phyloP scores from a whole-genome alignment of 441 rosid genomes.

The Aquilaria agallochum region DNA sequence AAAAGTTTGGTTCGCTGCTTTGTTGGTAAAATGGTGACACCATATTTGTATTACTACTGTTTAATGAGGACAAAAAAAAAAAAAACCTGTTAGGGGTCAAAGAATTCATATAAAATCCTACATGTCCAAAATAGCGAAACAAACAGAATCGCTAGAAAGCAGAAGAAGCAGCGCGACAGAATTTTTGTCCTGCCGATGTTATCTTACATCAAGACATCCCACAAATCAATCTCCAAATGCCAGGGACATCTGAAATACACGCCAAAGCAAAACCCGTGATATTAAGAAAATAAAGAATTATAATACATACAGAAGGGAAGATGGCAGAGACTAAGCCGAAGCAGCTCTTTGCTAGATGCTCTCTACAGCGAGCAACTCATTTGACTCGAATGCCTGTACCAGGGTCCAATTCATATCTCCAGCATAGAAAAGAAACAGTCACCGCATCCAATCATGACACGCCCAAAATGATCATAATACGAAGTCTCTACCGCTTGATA shows the following conservation, averaged over 20 bases:
- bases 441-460: constrained; percentile 16
- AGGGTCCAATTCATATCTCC: constrained; percentile 7
- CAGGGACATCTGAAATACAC: constrained; percentile 15
- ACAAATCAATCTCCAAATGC: constrained; percentile 19
- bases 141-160: no score
- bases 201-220: constrained; percentile 25
- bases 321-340: constrained; percentile 10
- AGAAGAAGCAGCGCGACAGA: no score
- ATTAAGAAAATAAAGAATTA: constrained; percentile 30
- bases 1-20: no score
- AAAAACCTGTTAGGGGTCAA: no score
- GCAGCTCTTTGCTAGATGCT: constrained; percentile 17
- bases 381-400: constrained; percentile 13
- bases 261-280: constrained; percentile 19
- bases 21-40: no score
- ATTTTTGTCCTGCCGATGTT: constrained; percentile 15
- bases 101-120: no score
- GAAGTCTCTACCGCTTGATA: constrained; percentile 1
- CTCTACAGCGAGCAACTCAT: constrained; percentile 17
- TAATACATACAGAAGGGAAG: constrained; percentile 40
- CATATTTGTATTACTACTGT: no score
- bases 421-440: constrained; percentile 15
- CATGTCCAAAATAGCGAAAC: no score
- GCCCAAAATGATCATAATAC: constrained; percentile 13
- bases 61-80: no score